These are phyloP conservation scores for Jatropha curcas DNA, from an alignment of 345 rosid species.

Conservation along the genomic window DNA sequence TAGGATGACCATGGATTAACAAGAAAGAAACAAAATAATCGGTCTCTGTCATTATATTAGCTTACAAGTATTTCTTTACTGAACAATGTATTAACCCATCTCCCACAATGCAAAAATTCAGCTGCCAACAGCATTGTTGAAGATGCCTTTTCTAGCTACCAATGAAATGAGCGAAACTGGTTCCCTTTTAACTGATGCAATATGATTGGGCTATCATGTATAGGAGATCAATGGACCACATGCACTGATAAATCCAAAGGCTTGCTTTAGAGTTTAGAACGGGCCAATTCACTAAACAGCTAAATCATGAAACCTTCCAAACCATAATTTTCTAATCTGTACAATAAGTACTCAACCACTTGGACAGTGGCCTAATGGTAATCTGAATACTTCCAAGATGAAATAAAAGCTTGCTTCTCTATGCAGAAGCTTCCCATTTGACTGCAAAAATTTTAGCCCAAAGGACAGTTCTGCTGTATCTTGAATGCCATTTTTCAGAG, in stretches of 20 bases:
- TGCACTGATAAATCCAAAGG: neutral
- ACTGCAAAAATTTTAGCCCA: neutral
- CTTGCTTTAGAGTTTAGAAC: neutral
- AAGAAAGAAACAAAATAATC: too few species aligned
- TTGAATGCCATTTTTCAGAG: neutral
- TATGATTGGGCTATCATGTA: neutral
- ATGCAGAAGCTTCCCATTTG: neutral
- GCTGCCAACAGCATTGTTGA: neutral
- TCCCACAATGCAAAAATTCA: too few species aligned
- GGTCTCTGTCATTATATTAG: too few species aligned
- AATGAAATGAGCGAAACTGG: neutral
- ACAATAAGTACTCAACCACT: neutral
- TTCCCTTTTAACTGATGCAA: neutral
- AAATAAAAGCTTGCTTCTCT: neutral
- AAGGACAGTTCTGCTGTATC: neutral
- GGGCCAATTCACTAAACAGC: neutral
- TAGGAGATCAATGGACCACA: neutral
- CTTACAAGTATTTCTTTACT: too few species aligned
- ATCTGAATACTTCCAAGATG: neutral
- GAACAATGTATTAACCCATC: too few species aligned
- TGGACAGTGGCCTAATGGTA: neutral
- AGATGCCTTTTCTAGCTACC: too few species aligned
- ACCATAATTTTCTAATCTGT: neutral
- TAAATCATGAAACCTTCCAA: neutral
- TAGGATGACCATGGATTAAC: too few species aligned